Percentiles rank a stretch among this genome's conserved stretches.
phyloP scores from a whole-genome alignment of 2,329 filamentous ascomycete genomes.

The Ophiobolus disseminans region DNA sequence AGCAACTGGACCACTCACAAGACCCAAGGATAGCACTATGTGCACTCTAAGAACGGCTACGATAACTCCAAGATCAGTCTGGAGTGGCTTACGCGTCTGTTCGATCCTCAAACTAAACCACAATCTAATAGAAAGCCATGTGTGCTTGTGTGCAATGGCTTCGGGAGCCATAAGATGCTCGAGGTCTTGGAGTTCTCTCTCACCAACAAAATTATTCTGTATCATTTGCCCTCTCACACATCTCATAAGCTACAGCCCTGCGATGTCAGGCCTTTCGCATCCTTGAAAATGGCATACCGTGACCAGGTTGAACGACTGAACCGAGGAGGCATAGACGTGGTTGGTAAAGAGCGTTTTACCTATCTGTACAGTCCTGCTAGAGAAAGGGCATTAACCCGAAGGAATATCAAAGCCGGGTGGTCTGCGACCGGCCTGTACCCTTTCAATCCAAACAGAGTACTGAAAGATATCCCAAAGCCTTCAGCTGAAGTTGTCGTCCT shows the following conservation, averaged over 20 bases:
- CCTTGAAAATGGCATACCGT: slow-evolving; percentile 14
- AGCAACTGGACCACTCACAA: slow-evolving; percentile 21
- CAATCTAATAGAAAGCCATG: slow-evolving; percentile 38
- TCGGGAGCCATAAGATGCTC: slow-evolving; percentile 38
- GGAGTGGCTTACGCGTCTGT: slow-evolving; percentile 45
- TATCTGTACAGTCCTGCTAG: slow-evolving; percentile 28
- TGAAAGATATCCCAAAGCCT: slow-evolving; percentile 27
- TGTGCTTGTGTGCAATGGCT: slow-evolving; percentile 40
- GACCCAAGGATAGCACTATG: slow-evolving; percentile 22
- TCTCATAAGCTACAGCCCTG: slow-evolving; percentile 26
- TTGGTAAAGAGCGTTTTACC: slow-evolving; percentile 20
- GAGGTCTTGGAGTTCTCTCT: slow-evolving; percentile 43
- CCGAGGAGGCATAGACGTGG: slow-evolving; percentile 10
- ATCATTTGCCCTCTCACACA: slow-evolving; percentile 12
- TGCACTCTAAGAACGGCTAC: slow-evolving; percentile 20
- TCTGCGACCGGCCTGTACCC: slow-evolving; percentile 28
- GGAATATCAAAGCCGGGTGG: too few relatives aligned
- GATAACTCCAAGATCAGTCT: slow-evolving; percentile 42
- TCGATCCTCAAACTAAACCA: slow-evolving; percentile 43
- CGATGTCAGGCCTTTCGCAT: slow-evolving; percentile 15
- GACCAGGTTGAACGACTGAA: slow-evolving; percentile 10
- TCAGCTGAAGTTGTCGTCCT: too few relatives aligned
- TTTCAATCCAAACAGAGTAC: slow-evolving; percentile 24
- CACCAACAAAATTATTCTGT: slow-evolving; percentile 30
- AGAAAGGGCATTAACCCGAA: slow-evolving; percentile 24